Base-by-base conservation (phyloP, 305 asterid genomes). In the Galium porrigens region DNA sequence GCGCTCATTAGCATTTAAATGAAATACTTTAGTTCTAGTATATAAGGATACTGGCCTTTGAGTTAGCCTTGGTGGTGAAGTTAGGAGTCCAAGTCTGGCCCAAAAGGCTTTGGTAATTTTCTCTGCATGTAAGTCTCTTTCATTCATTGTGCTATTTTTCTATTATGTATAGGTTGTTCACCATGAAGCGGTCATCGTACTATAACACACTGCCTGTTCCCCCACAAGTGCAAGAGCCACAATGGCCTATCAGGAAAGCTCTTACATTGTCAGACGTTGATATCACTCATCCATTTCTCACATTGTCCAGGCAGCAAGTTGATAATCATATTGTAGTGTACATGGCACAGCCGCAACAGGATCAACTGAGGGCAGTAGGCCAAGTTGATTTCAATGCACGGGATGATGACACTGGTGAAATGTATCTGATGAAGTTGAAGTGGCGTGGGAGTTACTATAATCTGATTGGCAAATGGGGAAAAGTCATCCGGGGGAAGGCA, bases 361-460 rank as follows among this genome's bases (percentile, higher is more conserved):
- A 84, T 54, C 78, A 68, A 56, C 65, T 86, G 69, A 80, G 87
- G 73, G 74, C 74, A 39, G 84, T 78, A 61, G 84, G 89, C 46
- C 91, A 84, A 66, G 81, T 83, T 70, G 80, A 82, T 69, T 83
- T 86, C 61, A 80, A 82, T 70, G 84, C 91, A 54, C 84, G 69
- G 74, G 95, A 86, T 71, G 91, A 86, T 66, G 95, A 86, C 66
- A 83, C 83, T 42, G 84, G 95, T 36, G 89, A 84, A 69, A 74
- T 76, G 78, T 81, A 75, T 66, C 59, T 72, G 60, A 86, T 86
- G 94, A 86, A 86, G 77, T 60, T 85, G 73, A 85, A 85, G 76
- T 85, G 92, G 92, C 81, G 92, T 52, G 92, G 92, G 73, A 85
- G 91, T 73, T 85, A 85, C 56, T 85, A 81, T 77, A 85, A 85